These are phyloP conservation scores for Tricladium varicosporioides DNA, from an alignment of 2,329 filamentous ascomycete species.

Conservation along the genomic window DNA sequence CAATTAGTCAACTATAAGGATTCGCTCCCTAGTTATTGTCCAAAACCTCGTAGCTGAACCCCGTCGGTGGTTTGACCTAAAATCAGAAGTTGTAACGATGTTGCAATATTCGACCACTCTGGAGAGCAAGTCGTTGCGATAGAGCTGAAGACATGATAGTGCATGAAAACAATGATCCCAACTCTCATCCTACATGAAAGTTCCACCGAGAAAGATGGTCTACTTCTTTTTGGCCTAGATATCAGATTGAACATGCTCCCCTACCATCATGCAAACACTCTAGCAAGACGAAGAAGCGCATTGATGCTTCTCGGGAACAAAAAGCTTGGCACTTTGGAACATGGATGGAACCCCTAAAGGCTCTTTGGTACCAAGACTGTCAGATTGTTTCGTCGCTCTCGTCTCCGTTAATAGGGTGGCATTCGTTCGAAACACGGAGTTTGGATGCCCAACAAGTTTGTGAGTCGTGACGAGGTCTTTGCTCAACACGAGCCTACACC, in stretches of 20 bases:
- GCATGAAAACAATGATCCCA: not conserved
- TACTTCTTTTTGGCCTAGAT: not conserved
- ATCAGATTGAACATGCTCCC: not conserved
- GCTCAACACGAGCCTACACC: not conserved
- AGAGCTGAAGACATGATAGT: not conserved
- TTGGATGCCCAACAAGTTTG: not conserved
- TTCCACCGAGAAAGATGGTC: not conserved
- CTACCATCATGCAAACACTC: not conserved
- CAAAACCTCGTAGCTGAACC: too few relatives aligned
- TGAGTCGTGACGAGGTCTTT: not conserved
- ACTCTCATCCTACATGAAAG: not conserved
- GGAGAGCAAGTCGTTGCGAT: not conserved
- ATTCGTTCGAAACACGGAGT: conserved; percentile 2
- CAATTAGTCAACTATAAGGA: too few relatives aligned
- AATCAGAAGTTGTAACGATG: not conserved
- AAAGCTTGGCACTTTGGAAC: not conserved
- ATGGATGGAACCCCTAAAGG: not conserved
- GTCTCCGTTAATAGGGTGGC: not conserved
- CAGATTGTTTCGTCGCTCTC: not conserved
- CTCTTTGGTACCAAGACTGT: not conserved
- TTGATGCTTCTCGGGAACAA: not conserved
- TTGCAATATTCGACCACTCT: not conserved
- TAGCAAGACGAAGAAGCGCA: not conserved
- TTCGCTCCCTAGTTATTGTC: too few relatives aligned
- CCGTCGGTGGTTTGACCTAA: too few relatives aligned